Evolutionary conservation across 805 yeast genomes (phyloP), one percentile per base, ranked within the genome.

Genomic region (Starmerella cellae): DNA sequence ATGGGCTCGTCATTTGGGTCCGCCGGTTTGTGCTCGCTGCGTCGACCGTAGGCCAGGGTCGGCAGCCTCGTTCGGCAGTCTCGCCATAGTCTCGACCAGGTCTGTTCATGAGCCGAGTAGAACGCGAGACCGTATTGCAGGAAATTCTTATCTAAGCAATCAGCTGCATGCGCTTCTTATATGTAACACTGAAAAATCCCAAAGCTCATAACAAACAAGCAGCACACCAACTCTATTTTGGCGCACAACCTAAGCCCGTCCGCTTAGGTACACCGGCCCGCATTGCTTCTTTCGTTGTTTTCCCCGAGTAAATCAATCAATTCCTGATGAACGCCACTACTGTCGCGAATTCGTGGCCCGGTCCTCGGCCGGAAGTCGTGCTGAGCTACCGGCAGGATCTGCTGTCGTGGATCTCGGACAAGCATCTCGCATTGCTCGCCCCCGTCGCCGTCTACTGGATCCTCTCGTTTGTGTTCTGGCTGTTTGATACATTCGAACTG

Each of bases 361-460:
- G 52, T 10, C 45, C 50, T 16, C 33, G 34, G 24, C 52, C 52
- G 2, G 47, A 39, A 9, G 29, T 48, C 26, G 17, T 33, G 19
- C 27, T 33, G 9, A n/a, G 5, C 16, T n/a, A n/a, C 20, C 39
- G 47, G 36, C 46, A 48, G 41, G 53, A 55, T n/a, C 65, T 82
- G 29, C 60, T 82, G 1, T 56, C 69, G 2, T 80, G 79, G 29
- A 60, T 82, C 37, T 73, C 82, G 10, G 96, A 87, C 61, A 80
- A 79, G 34, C 58, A 75, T 16, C 57, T 84, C 39, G 82, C 95
- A 1, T 61, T 87, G 35, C 62, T 74, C 2, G 68, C 77, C 2
- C 97, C 98, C 1, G 71, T 91, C 3, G 66, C 76, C 2, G 85
- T 79, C 2, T 91, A 91, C 60, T 91, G 97, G 97, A 44, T 63